These are phyloP conservation scores for Boletus bicolor DNA, from an alignment of 768 basidiomycete genomes.

Conservation along the genomic window DNA sequence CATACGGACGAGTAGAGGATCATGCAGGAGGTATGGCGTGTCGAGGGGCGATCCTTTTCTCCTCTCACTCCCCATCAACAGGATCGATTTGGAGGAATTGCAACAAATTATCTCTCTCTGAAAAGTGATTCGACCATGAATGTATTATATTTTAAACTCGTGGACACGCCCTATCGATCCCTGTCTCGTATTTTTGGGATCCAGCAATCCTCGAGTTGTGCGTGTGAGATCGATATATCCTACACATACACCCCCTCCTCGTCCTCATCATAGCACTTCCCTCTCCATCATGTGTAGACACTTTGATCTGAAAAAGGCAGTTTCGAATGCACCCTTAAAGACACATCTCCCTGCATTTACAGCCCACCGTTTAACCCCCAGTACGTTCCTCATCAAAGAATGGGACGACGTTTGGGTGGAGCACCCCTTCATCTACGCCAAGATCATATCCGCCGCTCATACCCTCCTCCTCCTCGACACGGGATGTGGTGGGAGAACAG, in stretches of 20 bases:
- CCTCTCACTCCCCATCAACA: neutral
- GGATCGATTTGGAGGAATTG: neutral
- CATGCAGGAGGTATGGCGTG: neutral
- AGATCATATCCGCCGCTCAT: constrained; percentile 36
- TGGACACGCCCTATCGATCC: neutral
- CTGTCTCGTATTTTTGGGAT: neutral
- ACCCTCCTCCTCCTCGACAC: constrained; percentile 52
- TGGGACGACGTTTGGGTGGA: constrained; percentile 50
- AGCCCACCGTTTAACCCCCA: constrained; percentile 32
- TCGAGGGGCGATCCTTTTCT: neutral
- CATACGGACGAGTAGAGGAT: neutral
- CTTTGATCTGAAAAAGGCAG: neutral
- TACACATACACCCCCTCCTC: neutral
- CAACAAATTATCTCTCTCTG: neutral
- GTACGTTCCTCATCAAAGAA: constrained; percentile 47
- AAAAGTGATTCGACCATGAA: neutral
- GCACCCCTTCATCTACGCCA: constrained; percentile 54
- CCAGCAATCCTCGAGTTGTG: neutral
- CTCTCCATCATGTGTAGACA: constrained; percentile 16
- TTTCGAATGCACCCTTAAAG: neutral
- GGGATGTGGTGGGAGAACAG: constrained; percentile 50
- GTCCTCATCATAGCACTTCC: too few relatives aligned
- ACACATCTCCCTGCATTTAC: constrained; percentile 31
- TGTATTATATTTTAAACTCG: neutral
- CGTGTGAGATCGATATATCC: neutral